These are phyloP conservation scores for Hippophae rhamnoides DNA, from an alignment of 306 rosid species.

Conservation along the genomic window DNA sequence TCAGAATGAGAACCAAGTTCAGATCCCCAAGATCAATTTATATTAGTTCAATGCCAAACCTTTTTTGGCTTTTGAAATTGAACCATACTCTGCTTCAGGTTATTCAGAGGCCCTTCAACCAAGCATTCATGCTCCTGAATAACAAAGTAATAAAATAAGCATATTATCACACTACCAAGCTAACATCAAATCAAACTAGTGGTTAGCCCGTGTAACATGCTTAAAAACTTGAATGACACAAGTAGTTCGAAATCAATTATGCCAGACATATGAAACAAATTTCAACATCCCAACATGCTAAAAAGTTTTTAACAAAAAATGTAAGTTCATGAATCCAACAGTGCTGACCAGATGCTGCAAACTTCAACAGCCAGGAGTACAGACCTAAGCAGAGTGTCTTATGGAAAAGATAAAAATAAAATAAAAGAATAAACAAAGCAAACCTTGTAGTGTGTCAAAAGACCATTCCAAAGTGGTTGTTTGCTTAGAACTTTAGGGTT, in stretches of 20 bases:
- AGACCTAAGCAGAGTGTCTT: too few species aligned
- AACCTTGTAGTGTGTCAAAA: conserved; percentile 97
- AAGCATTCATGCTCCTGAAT: conserved; percentile 91
- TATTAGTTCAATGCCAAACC: conserved; percentile 27
- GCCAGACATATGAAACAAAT: too few species aligned
- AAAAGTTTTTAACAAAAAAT: too few species aligned
- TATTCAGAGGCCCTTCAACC: conserved; percentile 96
- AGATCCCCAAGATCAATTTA: background rate
- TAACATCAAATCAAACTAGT: too few species aligned
- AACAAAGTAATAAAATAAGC: conserved; percentile 2
- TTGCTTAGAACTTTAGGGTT: conserved; percentile 97
- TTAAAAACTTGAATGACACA: too few species aligned
- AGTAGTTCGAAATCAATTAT: too few species aligned
- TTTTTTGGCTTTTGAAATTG: conserved; percentile 98
- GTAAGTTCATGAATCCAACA: too few species aligned
- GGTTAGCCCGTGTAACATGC: too few species aligned
- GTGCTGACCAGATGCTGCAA: too few species aligned
- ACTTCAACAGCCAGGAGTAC: too few species aligned
- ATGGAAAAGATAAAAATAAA: background rate
- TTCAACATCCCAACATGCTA: too few species aligned
- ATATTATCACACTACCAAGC: background rate
- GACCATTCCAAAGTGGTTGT: conserved; percentile 94
- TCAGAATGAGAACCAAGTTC: background rate
- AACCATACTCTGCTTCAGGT: conserved; percentile 98
- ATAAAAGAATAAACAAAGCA: conserved; percentile 1